Evolutionary conservation across 1,284 basidiomycete genomes (phyloP).

Genomic region (Leccinum subrobustum): DNA sequence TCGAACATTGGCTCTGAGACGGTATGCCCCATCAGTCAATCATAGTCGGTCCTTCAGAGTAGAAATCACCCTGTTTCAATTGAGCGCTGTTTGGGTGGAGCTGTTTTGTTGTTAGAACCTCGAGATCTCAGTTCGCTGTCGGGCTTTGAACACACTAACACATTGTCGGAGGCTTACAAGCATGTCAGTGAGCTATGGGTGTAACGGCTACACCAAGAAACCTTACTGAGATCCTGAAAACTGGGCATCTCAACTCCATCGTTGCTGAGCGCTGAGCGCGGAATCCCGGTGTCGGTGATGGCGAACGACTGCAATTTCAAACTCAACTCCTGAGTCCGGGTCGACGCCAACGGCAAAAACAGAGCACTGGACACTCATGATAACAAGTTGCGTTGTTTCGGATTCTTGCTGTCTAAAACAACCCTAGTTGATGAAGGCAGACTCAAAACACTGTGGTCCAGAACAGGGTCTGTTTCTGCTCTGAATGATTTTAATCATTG

Average conservation of each 20-base stretch:
- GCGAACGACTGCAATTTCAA: background rate
- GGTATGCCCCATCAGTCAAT: no score
- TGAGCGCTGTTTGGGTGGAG: no score
- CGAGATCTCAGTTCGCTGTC: background rate
- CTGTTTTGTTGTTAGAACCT: background rate
- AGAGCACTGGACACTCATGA: background rate
- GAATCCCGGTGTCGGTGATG: background rate
- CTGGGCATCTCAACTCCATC: background rate
- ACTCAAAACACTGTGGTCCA: background rate
- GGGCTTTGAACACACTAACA: background rate
- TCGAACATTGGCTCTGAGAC: background rate
- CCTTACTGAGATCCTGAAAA: background rate
- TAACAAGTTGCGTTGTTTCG: background rate
- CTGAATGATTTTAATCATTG: background rate
- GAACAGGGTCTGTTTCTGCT: background rate
- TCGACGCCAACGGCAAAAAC: background rate
- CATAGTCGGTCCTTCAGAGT: background rate
- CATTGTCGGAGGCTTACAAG: background rate
- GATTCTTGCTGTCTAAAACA: background rate
- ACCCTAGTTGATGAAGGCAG: background rate
- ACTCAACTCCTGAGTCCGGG: background rate
- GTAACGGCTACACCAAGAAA: background rate
- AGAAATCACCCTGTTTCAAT: background rate
- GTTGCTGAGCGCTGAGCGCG: background rate
- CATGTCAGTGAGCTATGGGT: background rate